Percentiles rank a stretch among this genome's conserved stretches.
Evolutionary conservation across 495 filamentous ascomycete species (phyloP).

Genomic region (Lentithecium fluviatile): DNA sequence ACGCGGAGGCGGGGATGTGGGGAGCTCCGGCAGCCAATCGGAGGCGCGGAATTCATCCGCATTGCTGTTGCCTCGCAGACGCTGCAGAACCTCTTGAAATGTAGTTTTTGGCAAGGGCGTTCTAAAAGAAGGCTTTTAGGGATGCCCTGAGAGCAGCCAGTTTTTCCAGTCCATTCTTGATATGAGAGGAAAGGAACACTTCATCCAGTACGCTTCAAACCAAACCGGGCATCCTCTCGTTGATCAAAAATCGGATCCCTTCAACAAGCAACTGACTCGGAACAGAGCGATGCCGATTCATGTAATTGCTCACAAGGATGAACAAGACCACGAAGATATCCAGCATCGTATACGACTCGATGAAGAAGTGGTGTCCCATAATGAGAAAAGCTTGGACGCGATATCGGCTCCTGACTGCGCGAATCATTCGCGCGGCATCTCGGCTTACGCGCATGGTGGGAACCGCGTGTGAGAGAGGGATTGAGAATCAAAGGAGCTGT

Average conservation of each 20-base stretch:
- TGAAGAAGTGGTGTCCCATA: constrained; percentile 12
- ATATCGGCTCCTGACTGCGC: constrained; percentile 4
- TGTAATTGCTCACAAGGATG: constrained; percentile 8
- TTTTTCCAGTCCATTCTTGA: too few species aligned
- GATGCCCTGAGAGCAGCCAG: too few species aligned
- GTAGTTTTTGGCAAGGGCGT: neutral
- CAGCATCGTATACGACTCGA: neutral
- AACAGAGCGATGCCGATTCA: constrained; percentile 2
- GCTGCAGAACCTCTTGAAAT: neutral
- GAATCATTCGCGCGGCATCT: neutral
- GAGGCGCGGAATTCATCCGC: neutral
- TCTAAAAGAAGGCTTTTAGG: too few species aligned
- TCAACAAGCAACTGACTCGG: constrained; percentile 6
- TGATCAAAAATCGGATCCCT: neutral
- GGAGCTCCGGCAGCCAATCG: constrained; percentile 12
- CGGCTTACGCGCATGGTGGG: neutral
- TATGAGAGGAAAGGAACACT: too few species aligned
- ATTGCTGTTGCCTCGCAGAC: neutral
- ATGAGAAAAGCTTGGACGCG: constrained; percentile 9
- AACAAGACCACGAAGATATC: constrained; percentile 10
- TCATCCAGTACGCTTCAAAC: neutral
- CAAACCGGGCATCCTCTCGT: neutral
- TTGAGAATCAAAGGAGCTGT: too few species aligned
- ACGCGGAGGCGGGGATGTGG: constrained; percentile 4
- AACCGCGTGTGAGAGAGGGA: neutral